A percentile compares a stretch with the other conserved stretches of the same genome.
phyloP scores from a whole-genome alignment of 1,284 basidiomycete genomes.

The Tremellales sp. region DNA sequence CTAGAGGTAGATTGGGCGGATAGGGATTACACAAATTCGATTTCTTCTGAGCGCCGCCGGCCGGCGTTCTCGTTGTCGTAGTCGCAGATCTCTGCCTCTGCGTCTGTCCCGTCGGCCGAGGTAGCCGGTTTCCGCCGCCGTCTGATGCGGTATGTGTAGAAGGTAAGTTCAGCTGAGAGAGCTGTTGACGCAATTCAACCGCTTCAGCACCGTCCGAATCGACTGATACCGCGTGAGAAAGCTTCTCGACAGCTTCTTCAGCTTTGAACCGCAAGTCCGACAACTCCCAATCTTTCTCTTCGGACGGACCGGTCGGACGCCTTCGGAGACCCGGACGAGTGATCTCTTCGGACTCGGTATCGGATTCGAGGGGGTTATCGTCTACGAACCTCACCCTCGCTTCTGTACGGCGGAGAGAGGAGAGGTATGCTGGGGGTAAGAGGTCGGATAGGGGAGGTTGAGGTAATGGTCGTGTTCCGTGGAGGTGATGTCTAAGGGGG shows the following conservation, averaged over 20 bases:
- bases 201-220: slow-evolving; percentile 6
- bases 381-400: slow-evolving; percentile 43
- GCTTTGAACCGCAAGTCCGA: slow-evolving; percentile 17
- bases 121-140: slow-evolving; percentile 1
- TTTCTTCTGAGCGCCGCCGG: background rate
- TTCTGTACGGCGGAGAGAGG: slow-evolving; percentile 43
- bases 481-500: slow-evolving; percentile 43
- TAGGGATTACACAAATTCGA: slow-evolving; percentile 35
- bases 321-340: slow-evolving; percentile 23
- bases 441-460: slow-evolving; percentile 44
- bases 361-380: background rate
- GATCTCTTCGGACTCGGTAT: background rate
- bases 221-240: slow-evolving; percentile 20
- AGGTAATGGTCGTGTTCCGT: slow-evolving; percentile 38
- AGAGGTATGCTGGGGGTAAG: slow-evolving; percentile 37
- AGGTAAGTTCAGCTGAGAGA: slow-evolving; percentile 27
- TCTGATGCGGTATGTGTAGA: too few species aligned
- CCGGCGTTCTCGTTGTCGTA: background rate
- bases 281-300: slow-evolving; percentile 27
- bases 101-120: background rate
- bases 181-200: slow-evolving; percentile 27
- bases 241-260: slow-evolving; percentile 24
- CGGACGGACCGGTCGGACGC: slow-evolving; percentile 26
- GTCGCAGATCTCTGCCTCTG: background rate
- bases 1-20: slow-evolving; percentile 43